Evolutionary conservation across 441 rosid genomes (phyloP).

Genomic region (Pelargonium cotyledonis): DNA sequence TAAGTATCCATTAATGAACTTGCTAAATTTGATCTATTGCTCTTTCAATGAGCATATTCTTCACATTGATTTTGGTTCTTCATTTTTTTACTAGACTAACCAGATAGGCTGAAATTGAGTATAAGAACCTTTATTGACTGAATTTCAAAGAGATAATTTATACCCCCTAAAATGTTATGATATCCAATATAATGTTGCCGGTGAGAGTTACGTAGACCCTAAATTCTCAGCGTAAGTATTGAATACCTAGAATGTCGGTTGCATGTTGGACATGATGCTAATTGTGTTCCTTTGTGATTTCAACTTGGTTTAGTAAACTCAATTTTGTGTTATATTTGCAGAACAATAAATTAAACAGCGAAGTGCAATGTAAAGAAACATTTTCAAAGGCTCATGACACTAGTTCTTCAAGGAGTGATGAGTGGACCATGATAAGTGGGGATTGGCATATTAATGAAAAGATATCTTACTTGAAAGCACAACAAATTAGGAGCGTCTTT

Average conservation of each 20-base stretch:
- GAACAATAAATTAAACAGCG: background rate
- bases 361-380: background rate
- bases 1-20: no score
- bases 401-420: conserved; percentile 11
- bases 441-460: conserved; percentile 19
- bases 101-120: background rate
- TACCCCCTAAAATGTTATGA: background rate
- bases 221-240: background rate
- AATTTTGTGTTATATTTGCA: background rate
- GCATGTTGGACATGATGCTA: background rate
- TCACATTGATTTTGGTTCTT: background rate
- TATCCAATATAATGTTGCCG: background rate
- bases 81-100: background rate
- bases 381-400: background rate
- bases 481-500: conserved; percentile 40
- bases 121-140: background rate
- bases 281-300: background rate
- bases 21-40: no score
- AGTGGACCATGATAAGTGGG: conserved; percentile 2
- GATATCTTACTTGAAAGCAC: conserved; percentile 33
- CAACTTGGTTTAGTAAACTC: background rate
- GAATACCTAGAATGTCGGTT: background rate
- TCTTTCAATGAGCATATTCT: background rate
- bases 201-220: background rate
- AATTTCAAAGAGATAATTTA: background rate